These are phyloP conservation scores for Nakazawaea ernobii DNA, from an alignment of 805 yeast species.

Conservation along the genomic window DNA sequence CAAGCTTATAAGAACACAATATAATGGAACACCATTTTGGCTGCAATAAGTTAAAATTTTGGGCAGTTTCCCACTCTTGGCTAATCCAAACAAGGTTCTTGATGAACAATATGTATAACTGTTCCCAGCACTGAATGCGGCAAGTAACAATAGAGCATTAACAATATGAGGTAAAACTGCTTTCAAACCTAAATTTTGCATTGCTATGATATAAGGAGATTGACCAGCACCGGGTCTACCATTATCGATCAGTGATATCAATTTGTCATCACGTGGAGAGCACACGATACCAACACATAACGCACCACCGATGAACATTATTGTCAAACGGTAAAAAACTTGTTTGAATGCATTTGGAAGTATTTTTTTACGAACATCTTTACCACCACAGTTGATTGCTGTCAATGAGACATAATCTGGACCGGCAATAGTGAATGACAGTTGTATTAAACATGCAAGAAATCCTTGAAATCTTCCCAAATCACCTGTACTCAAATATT, in stretches of 20 bases:
- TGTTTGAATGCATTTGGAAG: conserved; percentile 77
- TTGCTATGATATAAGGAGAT: conserved; percentile 80
- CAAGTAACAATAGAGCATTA: conserved; percentile 67
- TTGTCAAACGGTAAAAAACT: conserved; percentile 60
- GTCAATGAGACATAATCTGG: conserved; percentile 84
- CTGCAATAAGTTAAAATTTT: conserved; percentile 55
- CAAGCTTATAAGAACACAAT: conserved; percentile 42
- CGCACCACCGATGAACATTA: conserved; percentile 70
- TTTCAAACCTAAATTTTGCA: conserved; percentile 61
- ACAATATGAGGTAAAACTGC: conserved; percentile 65
- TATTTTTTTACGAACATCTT: conserved; percentile 46
- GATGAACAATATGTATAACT: conserved; percentile 73
- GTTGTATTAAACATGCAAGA: conserved; percentile 60
- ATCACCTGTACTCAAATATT: conserved; percentile 46
- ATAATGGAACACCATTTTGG: conserved; percentile 62
- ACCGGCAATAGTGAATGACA: conserved; percentile 76
- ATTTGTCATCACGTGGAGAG: conserved; percentile 58
- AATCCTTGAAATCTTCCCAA: conserved; percentile 71
- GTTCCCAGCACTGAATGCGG: conserved; percentile 82
- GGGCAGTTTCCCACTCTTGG: conserved; percentile 72
- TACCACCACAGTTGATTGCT: conserved; percentile 75
- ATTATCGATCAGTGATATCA: conserved; percentile 50
- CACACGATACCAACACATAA: conserved; percentile 74
- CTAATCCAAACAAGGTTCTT: conserved; percentile 61
- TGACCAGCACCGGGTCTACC: conserved; percentile 74